Base-by-base conservation (phyloP, 768 basidiomycete genomes). In the Boletellus ananas region DNA sequence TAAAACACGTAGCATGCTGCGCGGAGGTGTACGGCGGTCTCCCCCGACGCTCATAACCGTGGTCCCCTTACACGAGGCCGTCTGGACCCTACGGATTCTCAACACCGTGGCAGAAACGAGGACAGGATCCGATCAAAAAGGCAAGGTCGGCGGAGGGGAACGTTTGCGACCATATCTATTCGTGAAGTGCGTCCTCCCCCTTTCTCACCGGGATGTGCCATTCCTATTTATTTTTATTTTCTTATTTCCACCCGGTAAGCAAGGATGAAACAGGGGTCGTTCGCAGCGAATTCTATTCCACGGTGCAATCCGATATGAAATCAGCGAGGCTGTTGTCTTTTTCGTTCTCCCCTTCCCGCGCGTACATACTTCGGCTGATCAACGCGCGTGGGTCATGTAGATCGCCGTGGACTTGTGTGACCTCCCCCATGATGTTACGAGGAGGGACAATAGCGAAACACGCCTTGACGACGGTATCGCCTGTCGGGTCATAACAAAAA, bases 261-360 rank as follows among this genome's bases (percentile, higher is more conserved):
- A 50, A 43, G 47, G 35, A 40, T 58, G 58, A 63, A 63, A 63
- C 58, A 49, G 47, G 61, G 50, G 25, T 27, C 33, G n/a, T 40
- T 20, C n/a, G 33, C 25, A 51, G 34, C 21, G 7, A 14, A 45
- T 44, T 31, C 34, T 43, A 35, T 50, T 54, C 40, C 46, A 58
- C 34, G 44, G 54, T 40, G 21, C 18, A 16, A 20, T 41, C 51
- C 39, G 46, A 61, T 58, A 62, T 62, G 52, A 61, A 57, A 64
- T 57, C 42, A 29, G 49, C 41, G 49, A 36, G 55, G 42, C 34
- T 33, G 23, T 21, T 37, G 10, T n/a, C 16, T 6, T 25, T 34
- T 38, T 29, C 23, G 11, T 29, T 34, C 8, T 33, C 14, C 18
- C 29, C 35, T 21, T 20, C 20, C 17, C 40, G 9, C 20, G 25